phyloP scores from a whole-genome alignment of 805 yeast species.

The Metschnikowia bowlesiae region DNA sequence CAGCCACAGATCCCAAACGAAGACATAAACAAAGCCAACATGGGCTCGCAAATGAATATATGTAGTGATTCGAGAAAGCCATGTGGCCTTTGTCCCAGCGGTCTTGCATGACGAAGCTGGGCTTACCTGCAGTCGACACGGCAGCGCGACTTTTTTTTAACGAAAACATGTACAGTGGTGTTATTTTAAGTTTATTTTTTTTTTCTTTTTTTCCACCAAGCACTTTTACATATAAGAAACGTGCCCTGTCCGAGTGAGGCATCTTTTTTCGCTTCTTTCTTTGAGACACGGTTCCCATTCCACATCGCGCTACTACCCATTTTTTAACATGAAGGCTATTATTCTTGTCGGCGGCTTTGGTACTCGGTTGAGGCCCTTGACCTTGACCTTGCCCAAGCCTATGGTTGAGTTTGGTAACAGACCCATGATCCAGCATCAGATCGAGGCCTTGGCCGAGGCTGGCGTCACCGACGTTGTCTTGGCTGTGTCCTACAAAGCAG shows the following conservation, averaged over 20 bases:
- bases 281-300: slow-evolving; percentile 4
- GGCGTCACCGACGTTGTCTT: slow-evolving; percentile 98
- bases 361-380: slow-evolving; percentile 98
- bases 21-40: no score
- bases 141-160: slow-evolving; percentile 9
- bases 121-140: slow-evolving; percentile 1
- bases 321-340: slow-evolving; percentile 76
- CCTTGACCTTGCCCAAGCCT: slow-evolving; percentile 93
- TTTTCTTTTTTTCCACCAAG: slow-evolving; percentile 4
- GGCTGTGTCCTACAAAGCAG: slow-evolving; percentile 99
- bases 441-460: slow-evolving; percentile 95
- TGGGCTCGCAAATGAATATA: not conserved
- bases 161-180: slow-evolving; percentile 9
- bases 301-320: not conserved
- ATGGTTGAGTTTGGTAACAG: slow-evolving; percentile 97
- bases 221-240: slow-evolving; percentile 7
- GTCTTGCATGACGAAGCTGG: not conserved
- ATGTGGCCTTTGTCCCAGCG: not conserved
- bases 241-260: not conserved
- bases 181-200: slow-evolving; percentile 3
- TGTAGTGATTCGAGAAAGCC: not conserved
- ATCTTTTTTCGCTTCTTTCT: slow-evolving; percentile 6
- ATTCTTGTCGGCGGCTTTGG: slow-evolving; percentile 99
- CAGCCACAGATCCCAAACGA: no score
- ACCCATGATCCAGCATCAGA: slow-evolving; percentile 98